Percentiles rank a stretch among this genome's conserved stretches.
These are phyloP conservation scores for Hypoxylon sp. DNA, from an alignment of 2,329 filamentous ascomycete genomes.

Conservation along the genomic window DNA sequence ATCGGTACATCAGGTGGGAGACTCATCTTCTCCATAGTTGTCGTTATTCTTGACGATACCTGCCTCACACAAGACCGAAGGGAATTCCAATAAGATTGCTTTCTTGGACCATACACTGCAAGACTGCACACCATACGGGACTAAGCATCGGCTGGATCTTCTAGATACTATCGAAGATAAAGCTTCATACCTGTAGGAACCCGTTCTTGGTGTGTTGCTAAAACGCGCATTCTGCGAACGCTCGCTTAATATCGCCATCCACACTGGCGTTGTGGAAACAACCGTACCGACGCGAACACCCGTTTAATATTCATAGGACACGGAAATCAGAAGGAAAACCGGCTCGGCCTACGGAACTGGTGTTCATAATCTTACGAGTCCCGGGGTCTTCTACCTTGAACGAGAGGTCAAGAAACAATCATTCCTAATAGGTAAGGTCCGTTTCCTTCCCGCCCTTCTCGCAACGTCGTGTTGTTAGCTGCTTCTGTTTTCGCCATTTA, in stretches of 20 bases:
- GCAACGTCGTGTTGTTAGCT: slow-evolving; percentile 5
- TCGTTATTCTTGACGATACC: slow-evolving; percentile 4
- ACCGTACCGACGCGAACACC: neutral
- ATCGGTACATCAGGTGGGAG: neutral
- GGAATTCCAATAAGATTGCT: neutral
- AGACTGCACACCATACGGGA: slow-evolving; percentile 12
- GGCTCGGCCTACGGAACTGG: neutral
- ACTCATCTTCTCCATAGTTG: neutral
- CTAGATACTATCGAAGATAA: slow-evolving; percentile 14
- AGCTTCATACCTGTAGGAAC: neutral
- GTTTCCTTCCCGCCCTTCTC: slow-evolving; percentile 16
- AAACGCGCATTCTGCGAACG: slow-evolving; percentile 3
- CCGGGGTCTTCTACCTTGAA: slow-evolving; percentile 2
- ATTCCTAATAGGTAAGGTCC: slow-evolving; percentile 33
- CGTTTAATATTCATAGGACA: neutral
- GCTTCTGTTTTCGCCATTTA: slow-evolving; percentile 2
- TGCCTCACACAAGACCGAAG: slow-evolving; percentile 11
- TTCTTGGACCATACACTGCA: slow-evolving; percentile 23
- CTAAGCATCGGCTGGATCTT: slow-evolving; percentile 9
- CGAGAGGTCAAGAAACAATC: slow-evolving; percentile 14
- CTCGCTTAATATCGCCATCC: slow-evolving; percentile 10
- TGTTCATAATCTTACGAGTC: slow-evolving; percentile 13
- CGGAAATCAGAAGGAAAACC: neutral
- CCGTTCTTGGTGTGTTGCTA: slow-evolving; percentile 2
- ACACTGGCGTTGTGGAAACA: slow-evolving; percentile 1